phyloP scores from a whole-genome alignment of 2,329 filamentous ascomycete genomes.

The Curvularia verruculosa region DNA sequence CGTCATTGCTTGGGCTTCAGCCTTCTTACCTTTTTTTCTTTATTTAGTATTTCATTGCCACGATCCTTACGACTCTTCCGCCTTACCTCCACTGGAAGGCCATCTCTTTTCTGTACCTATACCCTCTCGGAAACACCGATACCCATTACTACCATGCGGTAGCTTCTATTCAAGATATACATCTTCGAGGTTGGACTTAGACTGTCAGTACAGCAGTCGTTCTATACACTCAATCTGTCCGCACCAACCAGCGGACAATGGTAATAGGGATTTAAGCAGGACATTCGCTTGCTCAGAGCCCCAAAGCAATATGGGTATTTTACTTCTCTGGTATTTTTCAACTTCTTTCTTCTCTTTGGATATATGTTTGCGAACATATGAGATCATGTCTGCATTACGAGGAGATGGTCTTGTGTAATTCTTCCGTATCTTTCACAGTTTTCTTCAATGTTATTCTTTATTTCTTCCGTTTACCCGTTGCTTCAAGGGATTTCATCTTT shows the following conservation, averaged over 20 bases:
- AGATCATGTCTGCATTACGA: background rate
- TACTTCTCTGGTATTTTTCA: conserved; percentile 4
- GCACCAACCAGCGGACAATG: conserved; percentile 19
- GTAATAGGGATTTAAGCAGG: conserved; percentile 26
- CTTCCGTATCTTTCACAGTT: conserved; percentile 24
- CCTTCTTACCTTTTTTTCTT: conserved; percentile 21
- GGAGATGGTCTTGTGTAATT: conserved; percentile 15
- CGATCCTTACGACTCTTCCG: conserved; percentile 23
- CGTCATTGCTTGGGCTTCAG: conserved; percentile 18
- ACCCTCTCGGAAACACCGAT: conserved; percentile 13
- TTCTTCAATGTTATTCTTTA: conserved; percentile 23
- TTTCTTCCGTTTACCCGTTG: background rate
- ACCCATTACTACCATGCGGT: conserved; percentile 5
- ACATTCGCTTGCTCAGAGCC: conserved; percentile 23
- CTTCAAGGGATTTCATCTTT: background rate
- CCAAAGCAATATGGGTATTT: background rate
- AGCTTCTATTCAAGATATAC: conserved; percentile 7
- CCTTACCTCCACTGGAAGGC: conserved; percentile 4
- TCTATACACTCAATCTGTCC: conserved; percentile 8
- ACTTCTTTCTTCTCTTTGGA: conserved; percentile 6
- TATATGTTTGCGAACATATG: conserved; percentile 5
- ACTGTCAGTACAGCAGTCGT: conserved; percentile 9
- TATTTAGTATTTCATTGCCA: conserved; percentile 19
- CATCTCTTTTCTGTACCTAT: conserved; percentile 15
- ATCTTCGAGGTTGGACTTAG: conserved; percentile 1